Evolutionary conservation across 2,329 filamentous ascomycete genomes (phyloP), one percentile per base, ranked within the genome.

Genomic region (Dactylellina cionopaga): DNA sequence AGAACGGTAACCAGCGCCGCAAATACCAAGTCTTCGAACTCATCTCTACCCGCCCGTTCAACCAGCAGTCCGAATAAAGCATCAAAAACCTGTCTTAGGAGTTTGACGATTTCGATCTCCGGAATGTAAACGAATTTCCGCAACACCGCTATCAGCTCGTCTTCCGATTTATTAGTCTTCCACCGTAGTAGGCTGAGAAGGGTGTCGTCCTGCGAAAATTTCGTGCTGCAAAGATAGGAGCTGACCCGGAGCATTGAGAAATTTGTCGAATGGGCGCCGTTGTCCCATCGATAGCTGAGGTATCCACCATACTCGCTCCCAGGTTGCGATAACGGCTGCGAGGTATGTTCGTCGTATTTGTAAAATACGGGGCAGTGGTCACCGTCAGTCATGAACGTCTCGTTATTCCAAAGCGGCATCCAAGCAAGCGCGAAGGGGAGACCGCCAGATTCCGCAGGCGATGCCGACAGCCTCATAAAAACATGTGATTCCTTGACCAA

Each of bases 51-150:
- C n/a, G 92, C 88, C 77, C 96, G 89, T 76, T 97, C 92, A 27
- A 96, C 91, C 25, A 98, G 83, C 25, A 97, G 92, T 4, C 92
- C 90, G 78, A 99, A 99, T 0, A 99, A 86, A 0, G 92, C 88
- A 79, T 96, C 92, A 58, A 99, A 89, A 0, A 98, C 92, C 77
- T 96, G 90, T 74, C 87, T 90, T 5, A 98, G 83, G 41, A 98
- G 85, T 82, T 98, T 99, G 74, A 99, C 95, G 31, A 99, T 91
- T 81, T 99, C 96, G 63, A 98, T 96, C 79, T 99, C 95, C 0
- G 95, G 91, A 0, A 99, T 93, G 76, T 98, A 98, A 17, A 93
- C 89, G 51, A 98, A 87, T 75, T 93, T 89, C 78, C 90, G 90
- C 41, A 99, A 82, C 0, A 96, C 83, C 22, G 88, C 85, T 0